Conservation (phyloP, 345 rosid species). For the Pugionium dolabratum region DNA sequence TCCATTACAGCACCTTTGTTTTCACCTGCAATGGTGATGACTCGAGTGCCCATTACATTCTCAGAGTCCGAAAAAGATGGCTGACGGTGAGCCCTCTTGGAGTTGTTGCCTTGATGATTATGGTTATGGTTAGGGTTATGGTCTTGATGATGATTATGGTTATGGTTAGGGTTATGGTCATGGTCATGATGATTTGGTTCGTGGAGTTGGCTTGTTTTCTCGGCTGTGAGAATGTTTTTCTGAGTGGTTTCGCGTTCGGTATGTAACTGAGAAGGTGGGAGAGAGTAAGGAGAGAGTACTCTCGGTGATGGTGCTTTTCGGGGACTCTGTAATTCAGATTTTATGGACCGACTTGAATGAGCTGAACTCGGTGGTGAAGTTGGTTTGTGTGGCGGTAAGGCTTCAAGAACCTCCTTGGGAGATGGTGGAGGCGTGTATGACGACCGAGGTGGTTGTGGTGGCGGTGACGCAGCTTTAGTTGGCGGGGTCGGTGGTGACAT, state of each 20-base stretch:
- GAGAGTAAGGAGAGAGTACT: slow-evolving; percentile 68
- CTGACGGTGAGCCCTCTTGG: slow-evolving; percentile 29
- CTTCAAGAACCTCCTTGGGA: slow-evolving; percentile 39
- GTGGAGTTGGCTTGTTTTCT: slow-evolving; percentile 39
- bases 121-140: slow-evolving; percentile 21
- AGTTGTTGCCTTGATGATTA: slow-evolving; percentile 27
- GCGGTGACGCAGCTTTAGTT: slow-evolving; percentile 19
- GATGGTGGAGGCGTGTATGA: slow-evolving; percentile 41
- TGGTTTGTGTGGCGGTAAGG: slow-evolving; percentile 33
- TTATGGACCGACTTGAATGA: slow-evolving; percentile 24
- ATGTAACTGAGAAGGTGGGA: slow-evolving; percentile 68
- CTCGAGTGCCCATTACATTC: slow-evolving; percentile 45
- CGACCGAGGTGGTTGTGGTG: slow-evolving; percentile 20
- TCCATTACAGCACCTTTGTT: slow-evolving; percentile 94
- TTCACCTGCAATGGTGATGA: slow-evolving; percentile 85
- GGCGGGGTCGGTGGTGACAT: slow-evolving; percentile 33
- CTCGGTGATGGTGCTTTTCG: slow-evolving; percentile 53
- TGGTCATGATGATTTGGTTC: slow-evolving; percentile 35
- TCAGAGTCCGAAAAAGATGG: slow-evolving; percentile 48
- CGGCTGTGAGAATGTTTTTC: slow-evolving; percentile 59
- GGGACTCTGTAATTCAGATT: slow-evolving; percentile 38
- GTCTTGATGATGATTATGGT: slow-evolving; percentile 1
- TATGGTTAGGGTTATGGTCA: slow-evolving; percentile 15
- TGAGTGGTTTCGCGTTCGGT: slow-evolving; percentile 48
- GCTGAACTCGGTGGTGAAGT: slow-evolving; percentile 43